Evolutionary conservation across 2,329 filamentous ascomycete species (phyloP).

Genomic region (Talaromyces sp.): DNA sequence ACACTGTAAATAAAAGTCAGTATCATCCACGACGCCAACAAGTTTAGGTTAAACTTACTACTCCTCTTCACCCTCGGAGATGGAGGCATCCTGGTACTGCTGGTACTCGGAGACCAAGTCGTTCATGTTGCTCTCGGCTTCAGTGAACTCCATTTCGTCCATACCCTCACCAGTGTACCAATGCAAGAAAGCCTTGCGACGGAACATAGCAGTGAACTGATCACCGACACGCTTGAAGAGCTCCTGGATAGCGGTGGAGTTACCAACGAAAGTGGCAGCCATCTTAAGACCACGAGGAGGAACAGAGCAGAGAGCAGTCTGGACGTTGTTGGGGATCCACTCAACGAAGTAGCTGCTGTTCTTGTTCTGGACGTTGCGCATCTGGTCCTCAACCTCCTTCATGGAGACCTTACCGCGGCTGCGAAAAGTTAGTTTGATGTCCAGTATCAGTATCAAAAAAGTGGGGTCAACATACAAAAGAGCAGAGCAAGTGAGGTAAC

Average conservation of each 20-base stretch:
- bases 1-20: conserved; percentile 42
- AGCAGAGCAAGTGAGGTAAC: conserved; percentile 98
- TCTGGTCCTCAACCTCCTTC: conserved; percentile 99
- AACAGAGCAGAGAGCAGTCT: conserved; percentile 98
- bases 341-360: conserved; percentile 99
- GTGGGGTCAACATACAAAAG: conserved; percentile 67
- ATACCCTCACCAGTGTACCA: conserved; percentile 99
- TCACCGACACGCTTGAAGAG: conserved; percentile 99
- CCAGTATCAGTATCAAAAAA: background rate
- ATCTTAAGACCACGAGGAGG: conserved; percentile 97
- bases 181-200: conserved; percentile 99
- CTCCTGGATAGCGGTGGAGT: conserved; percentile 99
- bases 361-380: conserved; percentile 99
- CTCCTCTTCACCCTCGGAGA: conserved; percentile 96
- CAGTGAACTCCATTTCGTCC: conserved; percentile 99
- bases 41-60: conserved; percentile 48
- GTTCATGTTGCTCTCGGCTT: conserved; percentile 99
- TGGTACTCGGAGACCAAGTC: conserved; percentile 99
- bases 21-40: background rate
- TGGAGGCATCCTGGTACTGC: conserved; percentile 98
- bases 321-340: conserved; percentile 99
- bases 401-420: conserved; percentile 98
- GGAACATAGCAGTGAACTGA: conserved; percentile 99
- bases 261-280: conserved; percentile 98
- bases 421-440: conserved; percentile 27